phyloP scores from a whole-genome alignment of 306 rosid genomes.

The Arachis hypogaea region DNA sequence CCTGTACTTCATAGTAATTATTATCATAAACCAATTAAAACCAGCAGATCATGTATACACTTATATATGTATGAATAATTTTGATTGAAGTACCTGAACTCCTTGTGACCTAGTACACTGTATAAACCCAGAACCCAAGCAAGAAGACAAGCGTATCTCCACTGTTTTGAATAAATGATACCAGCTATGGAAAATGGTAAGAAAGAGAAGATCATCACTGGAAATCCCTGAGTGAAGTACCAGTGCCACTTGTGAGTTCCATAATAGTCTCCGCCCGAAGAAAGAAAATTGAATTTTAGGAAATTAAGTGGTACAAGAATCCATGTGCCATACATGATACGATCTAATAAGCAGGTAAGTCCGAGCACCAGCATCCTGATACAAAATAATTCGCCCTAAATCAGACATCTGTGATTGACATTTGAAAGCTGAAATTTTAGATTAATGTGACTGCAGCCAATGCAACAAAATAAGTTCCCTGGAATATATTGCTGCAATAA shows the following conservation, averaged over 20 bases:
- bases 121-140: slow-evolving; percentile 84
- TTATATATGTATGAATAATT: slow-evolving; percentile 30
- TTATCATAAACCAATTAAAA: slow-evolving; percentile 36
- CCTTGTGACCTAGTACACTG: slow-evolving; percentile 90
- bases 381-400: not conserved
- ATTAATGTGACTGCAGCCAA: too few relatives aligned
- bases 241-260: slow-evolving; percentile 99
- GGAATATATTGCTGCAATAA: not conserved
- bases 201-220: slow-evolving; percentile 78
- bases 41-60: slow-evolving; percentile 15
- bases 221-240: slow-evolving; percentile 95
- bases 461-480: not conserved
- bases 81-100: slow-evolving; percentile 72
- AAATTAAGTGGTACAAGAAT: slow-evolving; percentile 86
- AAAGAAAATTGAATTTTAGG: slow-evolving; percentile 88
- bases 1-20: slow-evolving; percentile 52
- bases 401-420: too few relatives aligned
- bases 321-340: slow-evolving; percentile 84
- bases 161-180: slow-evolving; percentile 66
- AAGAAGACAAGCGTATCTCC: slow-evolving; percentile 84
- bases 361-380: slow-evolving; percentile 81
- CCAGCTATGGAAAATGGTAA: slow-evolving; percentile 85
- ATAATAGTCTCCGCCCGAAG: slow-evolving; percentile 94
- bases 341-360: slow-evolving; percentile 68
- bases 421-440: too few relatives aligned